Evolutionary conservation across 371 early-diverging fungal genomes (phyloP).

Genomic region (Mortierella sp.): DNA sequence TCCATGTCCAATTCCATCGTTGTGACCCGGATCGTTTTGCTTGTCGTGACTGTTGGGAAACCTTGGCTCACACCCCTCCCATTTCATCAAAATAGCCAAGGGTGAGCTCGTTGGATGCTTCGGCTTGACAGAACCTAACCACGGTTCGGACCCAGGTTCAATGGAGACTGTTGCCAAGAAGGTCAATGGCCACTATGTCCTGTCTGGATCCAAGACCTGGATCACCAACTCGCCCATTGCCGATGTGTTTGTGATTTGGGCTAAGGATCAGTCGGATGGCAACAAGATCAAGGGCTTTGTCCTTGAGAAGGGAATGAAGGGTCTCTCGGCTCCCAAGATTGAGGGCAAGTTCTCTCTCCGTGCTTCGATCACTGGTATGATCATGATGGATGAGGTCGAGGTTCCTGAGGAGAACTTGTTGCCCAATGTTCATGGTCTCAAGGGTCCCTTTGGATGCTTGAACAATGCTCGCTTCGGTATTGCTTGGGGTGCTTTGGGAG

Average conservation of each 20-base stretch:
- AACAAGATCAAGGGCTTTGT: slow-evolving; percentile 95
- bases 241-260: slow-evolving; percentile 98
- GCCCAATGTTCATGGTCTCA: slow-evolving; percentile 89
- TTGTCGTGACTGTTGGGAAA: background rate
- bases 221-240: slow-evolving; percentile 99
- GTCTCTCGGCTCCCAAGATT: slow-evolving; percentile 89
- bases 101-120: slow-evolving; percentile 94
- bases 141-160: slow-evolving; percentile 94
- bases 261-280: slow-evolving; percentile 85
- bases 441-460: slow-evolving; percentile 97
- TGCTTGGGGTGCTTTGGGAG: slow-evolving; percentile 97
- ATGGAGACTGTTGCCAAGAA: slow-evolving; percentile 94
- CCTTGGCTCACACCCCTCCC: background rate
- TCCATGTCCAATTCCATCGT: slow-evolving; percentile 2
- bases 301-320: slow-evolving; percentile 91
- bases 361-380: slow-evolving; percentile 97
- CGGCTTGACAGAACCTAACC: slow-evolving; percentile 98
- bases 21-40: no score
- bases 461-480: slow-evolving; percentile 99
- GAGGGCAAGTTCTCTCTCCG: slow-evolving; percentile 96
- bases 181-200: slow-evolving; percentile 78
- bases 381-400: slow-evolving; percentile 97
- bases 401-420: slow-evolving; percentile 91
- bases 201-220: slow-evolving; percentile 97
- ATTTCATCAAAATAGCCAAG: slow-evolving; percentile 64